Base-by-base conservation (phyloP, 2,329 filamentous ascomycete species). In the Nectriaceae sp. region DNA sequence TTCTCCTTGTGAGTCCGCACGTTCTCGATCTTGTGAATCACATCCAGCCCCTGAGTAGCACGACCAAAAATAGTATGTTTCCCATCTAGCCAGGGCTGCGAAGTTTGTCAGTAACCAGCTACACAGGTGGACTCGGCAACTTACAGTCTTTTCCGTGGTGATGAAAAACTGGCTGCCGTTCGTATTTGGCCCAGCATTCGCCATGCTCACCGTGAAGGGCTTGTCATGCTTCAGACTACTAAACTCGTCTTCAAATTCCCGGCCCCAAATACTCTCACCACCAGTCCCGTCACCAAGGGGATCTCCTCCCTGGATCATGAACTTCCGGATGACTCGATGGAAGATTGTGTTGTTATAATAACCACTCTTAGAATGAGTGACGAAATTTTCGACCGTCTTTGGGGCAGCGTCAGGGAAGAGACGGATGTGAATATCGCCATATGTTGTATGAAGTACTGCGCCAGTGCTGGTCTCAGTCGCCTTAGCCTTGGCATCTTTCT, bases 291-390 rank as follows among this genome's bases (percentile, higher is more conserved):
- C 96, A 2, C 93, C 93, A 0, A 91, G 88, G 0, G 95, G 94
- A 65, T 99, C 95, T 38, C 94, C 94, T 42, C 93, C 91, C 69
- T 99, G 94, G 36, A 99, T 96, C 95, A 99, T 99, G 74, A 99
- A 99, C 65, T 97, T 97, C 52, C 89, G 85, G 60, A 99, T 99
- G 5, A 99, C 88, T 26, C 94, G 87, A 70, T 99, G 94, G 78
- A 99, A 99, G 60, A 97, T 93, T 26, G 93, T 92, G 70, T 90
- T 90, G 75, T 99, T 97, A 76, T 99, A 99, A 70, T 99, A 99
- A 1, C 90, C 90, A 49, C 85, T 87, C 62, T 87, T 88, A 3
- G 90, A 83, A 63, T 97, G 94, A 0, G 90, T 95, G 46, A 95
- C 89, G 67, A 99, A 99, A 70, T 99, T 99, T 72, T 99, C 94